A percentile compares a stretch with the other conserved stretches of the same genome.
Conservation (phyloP, 208 protist species). For the Leishmania braziliensis region DNA sequence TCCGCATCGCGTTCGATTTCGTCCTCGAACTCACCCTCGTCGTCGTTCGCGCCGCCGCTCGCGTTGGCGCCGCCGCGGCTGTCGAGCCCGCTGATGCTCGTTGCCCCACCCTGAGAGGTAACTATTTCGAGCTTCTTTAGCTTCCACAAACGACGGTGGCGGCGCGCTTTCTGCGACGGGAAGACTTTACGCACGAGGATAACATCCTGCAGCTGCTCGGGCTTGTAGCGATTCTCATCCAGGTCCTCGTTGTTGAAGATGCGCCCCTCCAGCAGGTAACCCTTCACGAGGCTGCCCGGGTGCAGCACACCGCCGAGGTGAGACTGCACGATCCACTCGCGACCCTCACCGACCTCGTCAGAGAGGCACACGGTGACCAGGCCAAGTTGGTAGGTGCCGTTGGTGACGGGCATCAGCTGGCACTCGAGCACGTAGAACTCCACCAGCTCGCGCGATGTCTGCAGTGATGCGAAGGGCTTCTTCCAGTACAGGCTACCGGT, state of each 20-base stretch:
- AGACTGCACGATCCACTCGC: slow-evolving; percentile 92
- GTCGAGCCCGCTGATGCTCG: slow-evolving; percentile 20
- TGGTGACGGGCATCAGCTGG: slow-evolving; percentile 70
- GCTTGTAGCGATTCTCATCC: slow-evolving; percentile 68
- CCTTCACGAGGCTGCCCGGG: slow-evolving; percentile 94
- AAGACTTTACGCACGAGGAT: slow-evolving; percentile 95
- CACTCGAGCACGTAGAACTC: slow-evolving; percentile 97
- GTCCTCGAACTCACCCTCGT: slow-evolving; percentile 85
- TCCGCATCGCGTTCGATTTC: slow-evolving; percentile 86
- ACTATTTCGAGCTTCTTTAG: slow-evolving; percentile 84
- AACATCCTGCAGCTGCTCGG: slow-evolving; percentile 87
- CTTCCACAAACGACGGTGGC: slow-evolving; percentile 76
- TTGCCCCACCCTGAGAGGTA: slow-evolving; percentile 53
- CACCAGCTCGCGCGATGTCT: slow-evolving; percentile 83
- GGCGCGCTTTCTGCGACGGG: slow-evolving; percentile 71
- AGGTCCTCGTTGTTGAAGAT: slow-evolving; percentile 94
- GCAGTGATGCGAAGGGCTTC: slow-evolving; percentile 90
- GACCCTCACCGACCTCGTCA: slow-evolving; percentile 95
- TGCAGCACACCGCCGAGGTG: slow-evolving; percentile 95
- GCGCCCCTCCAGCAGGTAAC: slow-evolving; percentile 90
- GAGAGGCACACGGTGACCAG: slow-evolving; percentile 96
- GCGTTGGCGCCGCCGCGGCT: slow-evolving; percentile 21
- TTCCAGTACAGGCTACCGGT: slow-evolving; percentile 93
- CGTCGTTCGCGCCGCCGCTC: slow-evolving; percentile 34
- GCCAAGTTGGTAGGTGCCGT: slow-evolving; percentile 88